Base-by-base conservation (phyloP, 805 yeast species). In the Candida yuanshanica region DNA sequence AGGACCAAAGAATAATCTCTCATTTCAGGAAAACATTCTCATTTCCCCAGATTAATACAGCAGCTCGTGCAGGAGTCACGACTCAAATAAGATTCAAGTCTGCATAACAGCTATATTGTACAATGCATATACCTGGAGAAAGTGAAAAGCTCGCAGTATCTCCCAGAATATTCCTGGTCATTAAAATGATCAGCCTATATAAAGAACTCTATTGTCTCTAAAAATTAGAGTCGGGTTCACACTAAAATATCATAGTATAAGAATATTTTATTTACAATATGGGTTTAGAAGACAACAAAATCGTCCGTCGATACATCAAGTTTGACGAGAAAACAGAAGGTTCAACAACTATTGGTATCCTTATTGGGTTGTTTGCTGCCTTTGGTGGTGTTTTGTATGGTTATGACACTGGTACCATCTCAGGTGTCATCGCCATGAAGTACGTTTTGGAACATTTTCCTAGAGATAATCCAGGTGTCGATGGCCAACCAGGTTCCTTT, bases 301-400 rank as follows among this genome's bases (percentile, higher is more conserved):
- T 70, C 68, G 23, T 52, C 1, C 58, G 55, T 46, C 65, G 45
- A 42, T 69, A 51, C 52, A 56, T 72, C 50, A 67, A 71, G 41
- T 54, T 66, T 17, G 75, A 72, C 34, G 76, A 70, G 35, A 72
- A 69, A 55, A 64, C 62, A 41, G 70, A 72, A 39, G 79, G 75
- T 16, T 70, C 77, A 10, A 67, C 75, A 17, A 59, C 65, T 13
- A 59, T 68, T 36, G 79, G 77, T 29, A 64, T 74, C 43, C 54
- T 69, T 4, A 75, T 75, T 11, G 79, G 85, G 50, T 59, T 77
- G 42, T 81, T 79, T 41, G 81, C 83, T 11, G 82, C 85, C 21
- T 73, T 79, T 41, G 84, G 83, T 46, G 87, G 86, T 41, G 68
- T 81, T 48, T 65, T 79, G 41, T 80, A 75, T 48, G 86, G 86